Evolutionary conservation across 2,329 filamentous ascomycete species (phyloP).

Genomic region (Albifimbria verrucaria): DNA sequence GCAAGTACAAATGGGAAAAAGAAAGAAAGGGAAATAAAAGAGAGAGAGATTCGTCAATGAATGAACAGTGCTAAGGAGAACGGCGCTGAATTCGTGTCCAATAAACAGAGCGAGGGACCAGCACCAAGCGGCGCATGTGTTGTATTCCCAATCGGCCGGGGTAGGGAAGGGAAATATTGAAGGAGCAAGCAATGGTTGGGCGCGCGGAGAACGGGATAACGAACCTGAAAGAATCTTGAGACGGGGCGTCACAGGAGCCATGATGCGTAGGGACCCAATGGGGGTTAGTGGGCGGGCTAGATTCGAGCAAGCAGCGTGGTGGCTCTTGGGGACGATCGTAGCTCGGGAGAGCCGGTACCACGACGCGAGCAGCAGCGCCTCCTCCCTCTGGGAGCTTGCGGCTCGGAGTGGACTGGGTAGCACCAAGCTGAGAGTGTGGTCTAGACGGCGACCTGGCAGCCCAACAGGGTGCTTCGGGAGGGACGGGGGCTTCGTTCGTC

Average conservation of each 20-base stretch:
- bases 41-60: no score
- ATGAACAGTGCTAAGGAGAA: no score
- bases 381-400: constrained; percentile 6
- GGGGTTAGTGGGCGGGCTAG: constrained; percentile 30
- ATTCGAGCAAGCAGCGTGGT: constrained; percentile 25
- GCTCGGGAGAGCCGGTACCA: constrained; percentile 22
- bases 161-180: not conserved
- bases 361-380: constrained; percentile 20
- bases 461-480: not conserved
- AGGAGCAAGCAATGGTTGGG: constrained; percentile 12
- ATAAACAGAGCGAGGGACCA: no score
- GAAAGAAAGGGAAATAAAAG: not conserved
- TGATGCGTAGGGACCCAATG: constrained; percentile 37
- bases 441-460: not conserved
- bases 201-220: constrained; percentile 31
- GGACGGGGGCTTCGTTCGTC: not conserved
- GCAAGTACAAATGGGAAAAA: not conserved
- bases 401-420: not conserved
- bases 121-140: not conserved
- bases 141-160: not conserved
- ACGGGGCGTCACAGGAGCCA: constrained; percentile 58
- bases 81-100: no score
- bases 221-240: constrained; percentile 60
- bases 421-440: not conserved
- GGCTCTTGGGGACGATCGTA: constrained; percentile 30